Percentiles rank a stretch among this genome's conserved stretches.
These are phyloP conservation scores for Grifola frondosa DNA, from an alignment of 1,284 basidiomycete genomes.

Conservation along the genomic window DNA sequence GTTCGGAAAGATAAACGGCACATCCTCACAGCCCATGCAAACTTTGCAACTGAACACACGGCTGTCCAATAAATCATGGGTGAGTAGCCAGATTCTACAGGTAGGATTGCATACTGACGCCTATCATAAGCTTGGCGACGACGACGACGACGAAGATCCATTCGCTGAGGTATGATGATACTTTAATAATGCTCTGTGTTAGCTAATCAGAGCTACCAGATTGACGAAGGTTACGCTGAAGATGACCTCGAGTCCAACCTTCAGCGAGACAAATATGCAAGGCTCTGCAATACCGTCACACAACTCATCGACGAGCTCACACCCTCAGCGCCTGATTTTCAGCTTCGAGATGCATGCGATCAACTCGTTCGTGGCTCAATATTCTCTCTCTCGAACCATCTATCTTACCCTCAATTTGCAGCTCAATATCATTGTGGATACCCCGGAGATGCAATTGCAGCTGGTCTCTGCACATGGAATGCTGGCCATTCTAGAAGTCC, in stretches of 20 bases:
- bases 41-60: constrained; percentile 81
- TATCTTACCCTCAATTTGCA: constrained; percentile 30
- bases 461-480: constrained; percentile 92
- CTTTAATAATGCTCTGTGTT: too few species aligned
- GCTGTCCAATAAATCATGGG: constrained; percentile 86
- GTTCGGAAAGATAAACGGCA: constrained; percentile 74
- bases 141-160: constrained; percentile 88
- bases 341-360: constrained; percentile 81
- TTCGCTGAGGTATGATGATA: constrained; percentile 89
- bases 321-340: constrained; percentile 77
- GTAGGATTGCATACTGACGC: constrained; percentile 2
- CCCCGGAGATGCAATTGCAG: constrained; percentile 88
- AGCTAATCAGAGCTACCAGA: constrained; percentile 50
- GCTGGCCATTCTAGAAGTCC: constrained; percentile 89
- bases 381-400: not conserved
- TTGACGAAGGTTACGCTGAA: constrained; percentile 88
- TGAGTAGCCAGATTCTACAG: constrained; percentile 37
- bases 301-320: constrained; percentile 85
- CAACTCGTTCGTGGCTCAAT: constrained; percentile 59
- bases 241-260: constrained; percentile 88
- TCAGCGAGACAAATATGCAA: constrained; percentile 87
- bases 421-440: constrained; percentile 78
- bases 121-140: constrained; percentile 77
- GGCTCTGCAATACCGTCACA: constrained; percentile 78
- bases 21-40: constrained; percentile 62